Evolutionary conservation across 257 asterid species (phyloP).

Genomic region (Solanum rostratum): DNA sequence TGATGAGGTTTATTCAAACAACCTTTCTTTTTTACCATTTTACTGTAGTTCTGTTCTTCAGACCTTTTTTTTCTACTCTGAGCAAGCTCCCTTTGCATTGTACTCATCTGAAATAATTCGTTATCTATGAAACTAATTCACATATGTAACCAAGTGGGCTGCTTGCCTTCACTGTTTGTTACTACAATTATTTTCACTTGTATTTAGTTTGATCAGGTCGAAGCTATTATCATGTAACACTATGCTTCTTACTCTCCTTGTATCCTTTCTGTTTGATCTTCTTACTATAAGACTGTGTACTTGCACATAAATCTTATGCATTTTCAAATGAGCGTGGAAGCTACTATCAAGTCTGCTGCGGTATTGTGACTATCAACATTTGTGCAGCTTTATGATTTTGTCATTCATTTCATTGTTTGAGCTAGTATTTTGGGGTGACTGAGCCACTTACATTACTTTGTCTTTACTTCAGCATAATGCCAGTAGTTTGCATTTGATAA

Average conservation of each 20-base stretch:
- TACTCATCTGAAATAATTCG: background rate
- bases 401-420: background rate
- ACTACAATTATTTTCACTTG: background rate
- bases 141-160: background rate
- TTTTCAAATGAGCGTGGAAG: background rate
- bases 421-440: background rate
- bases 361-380: background rate
- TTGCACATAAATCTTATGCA: background rate
- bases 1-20: conserved; percentile 17
- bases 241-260: background rate
- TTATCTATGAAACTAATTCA: background rate
- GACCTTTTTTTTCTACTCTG: conserved; percentile 10
- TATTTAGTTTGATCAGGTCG: background rate
- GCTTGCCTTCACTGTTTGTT: background rate
- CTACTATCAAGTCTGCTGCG: background rate
- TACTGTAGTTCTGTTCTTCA: conserved; percentile 19
- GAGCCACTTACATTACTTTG: background rate
- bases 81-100: conserved; percentile 1
- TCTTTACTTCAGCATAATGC: background rate
- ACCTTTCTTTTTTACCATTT: conserved; percentile 7
- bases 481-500: background rate
- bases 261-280: background rate
- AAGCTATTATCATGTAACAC: background rate
- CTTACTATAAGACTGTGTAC: background rate
- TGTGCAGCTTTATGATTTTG: background rate